These are phyloP conservation scores for Penicillium sp. DNA, from an alignment of 2,329 filamentous ascomycete genomes.

Conservation along the genomic window DNA sequence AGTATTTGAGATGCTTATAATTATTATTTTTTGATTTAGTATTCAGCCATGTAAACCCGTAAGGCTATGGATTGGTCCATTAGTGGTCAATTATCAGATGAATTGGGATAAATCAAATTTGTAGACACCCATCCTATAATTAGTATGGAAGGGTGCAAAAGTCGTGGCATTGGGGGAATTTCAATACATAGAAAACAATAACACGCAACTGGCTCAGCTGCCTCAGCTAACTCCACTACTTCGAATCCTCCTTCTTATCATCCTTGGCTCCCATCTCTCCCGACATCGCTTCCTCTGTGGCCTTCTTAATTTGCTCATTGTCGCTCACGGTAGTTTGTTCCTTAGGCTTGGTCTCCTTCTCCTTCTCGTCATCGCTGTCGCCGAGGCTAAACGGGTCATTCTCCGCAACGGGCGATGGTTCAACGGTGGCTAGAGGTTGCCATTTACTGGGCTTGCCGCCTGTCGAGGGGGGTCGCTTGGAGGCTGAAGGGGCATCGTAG, in stretches of 20 bases:
- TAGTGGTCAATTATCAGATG: no score
- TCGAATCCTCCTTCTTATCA: constrained; percentile 31
- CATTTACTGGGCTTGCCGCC: constrained; percentile 84
- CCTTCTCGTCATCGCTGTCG: constrained; percentile 91
- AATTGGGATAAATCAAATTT: no score
- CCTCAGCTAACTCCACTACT: constrained; percentile 30
- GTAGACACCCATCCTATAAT: no score
- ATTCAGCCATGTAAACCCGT: no score
- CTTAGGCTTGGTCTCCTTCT: constrained; percentile 74
- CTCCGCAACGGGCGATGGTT: constrained; percentile 81
- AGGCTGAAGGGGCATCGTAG: constrained; percentile 66
- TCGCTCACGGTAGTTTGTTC: constrained; percentile 57
- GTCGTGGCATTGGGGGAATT: constrained; percentile 11
- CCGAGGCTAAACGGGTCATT: constrained; percentile 97
- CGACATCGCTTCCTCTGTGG: constrained; percentile 56
- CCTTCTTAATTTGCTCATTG: constrained; percentile 67
- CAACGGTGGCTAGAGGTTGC: constrained; percentile 87
- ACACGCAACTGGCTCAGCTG: background rate
- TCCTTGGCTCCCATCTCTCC: constrained; percentile 42
- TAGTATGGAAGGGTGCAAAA: background rate
- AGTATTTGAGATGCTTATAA: no score
- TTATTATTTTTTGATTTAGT: no score
- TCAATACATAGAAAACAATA: constrained; percentile 7
- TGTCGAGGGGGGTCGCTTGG: constrained; percentile 56
- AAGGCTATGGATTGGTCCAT: no score